phyloP scores from a whole-genome alignment of 2,329 filamentous ascomycete genomes.

The Aspergillus terreus region DNA sequence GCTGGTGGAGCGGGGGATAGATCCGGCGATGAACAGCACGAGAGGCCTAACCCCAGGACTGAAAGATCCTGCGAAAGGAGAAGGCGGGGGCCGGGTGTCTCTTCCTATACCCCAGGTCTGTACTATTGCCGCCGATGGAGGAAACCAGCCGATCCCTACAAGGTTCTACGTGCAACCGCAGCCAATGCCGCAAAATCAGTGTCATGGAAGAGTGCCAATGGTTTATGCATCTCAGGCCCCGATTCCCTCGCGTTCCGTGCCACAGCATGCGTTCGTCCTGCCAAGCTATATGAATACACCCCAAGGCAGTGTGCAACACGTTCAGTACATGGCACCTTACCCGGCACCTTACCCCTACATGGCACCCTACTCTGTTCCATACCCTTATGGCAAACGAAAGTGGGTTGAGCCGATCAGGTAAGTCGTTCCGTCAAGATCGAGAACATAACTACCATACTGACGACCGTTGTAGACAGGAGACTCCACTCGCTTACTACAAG shows the following conservation, averaged over 20 bases:
- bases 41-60: conserved; percentile 16
- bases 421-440: not conserved
- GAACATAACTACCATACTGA: not conserved
- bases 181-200: not conserved
- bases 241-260: no score
- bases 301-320: no score
- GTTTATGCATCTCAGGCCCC: no score
- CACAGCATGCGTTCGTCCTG: no score
- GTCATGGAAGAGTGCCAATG: not conserved
- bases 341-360: no score
- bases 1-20: conserved; percentile 4
- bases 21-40: conserved; percentile 11
- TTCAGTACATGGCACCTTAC: no score
- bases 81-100: conserved; percentile 12
- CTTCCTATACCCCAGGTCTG: not conserved
- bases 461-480: not conserved
- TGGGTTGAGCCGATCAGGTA: not conserved
- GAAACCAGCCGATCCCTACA: not conserved
- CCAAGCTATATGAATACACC: no score
- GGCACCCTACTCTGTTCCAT: no score
- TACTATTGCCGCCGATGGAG: not conserved
- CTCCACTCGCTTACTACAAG: not conserved
- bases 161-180: not conserved
- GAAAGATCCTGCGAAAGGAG: conserved; percentile 12
- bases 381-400: no score